phyloP scores from a whole-genome alignment of 768 basidiomycete species.

The Podaxis sp. region DNA sequence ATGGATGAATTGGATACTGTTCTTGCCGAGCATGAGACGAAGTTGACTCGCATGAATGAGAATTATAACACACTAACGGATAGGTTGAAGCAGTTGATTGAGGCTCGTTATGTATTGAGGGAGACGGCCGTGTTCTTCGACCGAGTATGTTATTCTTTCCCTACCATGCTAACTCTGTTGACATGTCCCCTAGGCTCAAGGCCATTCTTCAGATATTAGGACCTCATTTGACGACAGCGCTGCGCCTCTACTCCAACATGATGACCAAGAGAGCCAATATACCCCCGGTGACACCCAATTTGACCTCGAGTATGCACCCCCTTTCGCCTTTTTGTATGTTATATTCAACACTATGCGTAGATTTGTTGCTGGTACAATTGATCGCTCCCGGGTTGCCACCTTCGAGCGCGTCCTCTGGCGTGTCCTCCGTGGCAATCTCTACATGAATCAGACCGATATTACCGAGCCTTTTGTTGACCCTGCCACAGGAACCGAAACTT shows the following conservation, averaged over 20 bases:
- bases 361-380: constrained; percentile 96
- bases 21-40: constrained; percentile 81
- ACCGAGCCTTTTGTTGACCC: constrained; percentile 90
- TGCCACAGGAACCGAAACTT: constrained; percentile 74
- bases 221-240: constrained; percentile 90
- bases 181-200: constrained; percentile 60
- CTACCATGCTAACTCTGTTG: not conserved
- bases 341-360: constrained; percentile 35
- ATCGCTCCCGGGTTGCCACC: constrained; percentile 85
- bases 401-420: constrained; percentile 99
- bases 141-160: constrained; percentile 46
- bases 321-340: not conserved
- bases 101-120: constrained; percentile 90
- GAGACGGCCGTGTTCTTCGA: constrained; percentile 98
- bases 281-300: constrained; percentile 56
- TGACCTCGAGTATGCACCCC: constrained; percentile 77
- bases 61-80: constrained; percentile 89
- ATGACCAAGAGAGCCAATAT: constrained; percentile 76
- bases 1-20: constrained; percentile 92
- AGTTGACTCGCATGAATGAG: constrained; percentile 88
- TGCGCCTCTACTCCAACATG: constrained; percentile 88
- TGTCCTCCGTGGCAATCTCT: constrained; percentile 94
- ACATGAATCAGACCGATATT: constrained; percentile 99
- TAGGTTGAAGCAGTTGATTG: constrained; percentile 81
- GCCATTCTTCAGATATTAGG: constrained; percentile 76